Evolutionary conservation across 2,329 filamentous ascomycete genomes (phyloP), one percentile per base, ranked within the genome.

Genomic region (Pseudogymnoascus destructans): DNA sequence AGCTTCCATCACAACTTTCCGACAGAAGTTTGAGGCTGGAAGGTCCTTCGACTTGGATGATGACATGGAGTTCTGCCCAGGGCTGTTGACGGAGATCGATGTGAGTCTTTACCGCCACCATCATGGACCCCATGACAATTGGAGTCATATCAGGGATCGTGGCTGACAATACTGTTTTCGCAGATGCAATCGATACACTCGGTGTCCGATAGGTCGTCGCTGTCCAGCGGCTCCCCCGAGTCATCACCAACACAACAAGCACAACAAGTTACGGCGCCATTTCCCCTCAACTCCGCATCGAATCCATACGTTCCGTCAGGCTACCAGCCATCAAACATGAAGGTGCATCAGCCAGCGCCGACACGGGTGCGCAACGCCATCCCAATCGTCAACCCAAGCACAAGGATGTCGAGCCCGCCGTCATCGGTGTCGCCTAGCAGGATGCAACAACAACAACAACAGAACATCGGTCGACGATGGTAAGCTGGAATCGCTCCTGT

Each of bases 41-140:
- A 84, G 90, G 60, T 95, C 91, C 8, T 97, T 97, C 69, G 92
- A 97, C 66, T 79, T 97, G 62, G 92, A 96, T 69, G 92, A 97
- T 70, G 92, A 97, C 71, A 80, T 95, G 74, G 86, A 95, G 73
- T 97, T 97, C 73, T 96, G 91, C 74, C 92, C 92, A 63, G 84
- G 86, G 70, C 80, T 97, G 66, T 77, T 97, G 75, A 95, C 90
- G 33, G 91, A 96, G 74, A 90, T 81, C 73, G 90, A 95, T 82
- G 90, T 95, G 84, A 80, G 80, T 81, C 55, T 52, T 36, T 32
- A 57, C 57, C 25, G 35, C 35, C 35, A 36, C 35, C 35, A 36
- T 17, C 7, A 30, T 30, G n/a, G 56, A 27, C 56, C 58, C 27
- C 21, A n/a, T 57, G 25, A 58, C 33, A 15, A 36, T 40, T 7